Conservation (phyloP, 1,284 basidiomycete genomes). For the Stereum hirsutum region DNA sequence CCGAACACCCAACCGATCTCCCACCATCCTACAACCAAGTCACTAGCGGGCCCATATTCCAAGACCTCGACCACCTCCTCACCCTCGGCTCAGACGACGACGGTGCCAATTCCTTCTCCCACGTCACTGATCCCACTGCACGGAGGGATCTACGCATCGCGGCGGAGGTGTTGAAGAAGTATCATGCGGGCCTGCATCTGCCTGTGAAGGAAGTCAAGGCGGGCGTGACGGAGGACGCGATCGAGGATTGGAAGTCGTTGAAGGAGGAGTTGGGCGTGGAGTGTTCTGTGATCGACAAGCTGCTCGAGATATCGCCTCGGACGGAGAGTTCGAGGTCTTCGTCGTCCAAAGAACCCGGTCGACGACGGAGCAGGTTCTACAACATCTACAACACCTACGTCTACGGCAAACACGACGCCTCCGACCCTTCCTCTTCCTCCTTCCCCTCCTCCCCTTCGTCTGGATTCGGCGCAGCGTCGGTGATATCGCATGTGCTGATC, state of each 20-base stretch:
- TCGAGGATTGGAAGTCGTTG: constrained; percentile 65
- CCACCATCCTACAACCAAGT: constrained; percentile 65
- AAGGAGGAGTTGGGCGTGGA: constrained; percentile 72
- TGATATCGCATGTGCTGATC: constrained; percentile 35
- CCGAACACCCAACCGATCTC: constrained; percentile 33
- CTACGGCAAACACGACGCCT: constrained; percentile 26
- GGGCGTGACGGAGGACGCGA: constrained; percentile 50
- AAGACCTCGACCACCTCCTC: constrained; percentile 34
- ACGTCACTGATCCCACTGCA: constrained; percentile 10
- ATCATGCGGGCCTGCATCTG: constrained; percentile 51
- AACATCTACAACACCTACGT: constrained; percentile 81
- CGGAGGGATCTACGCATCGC: constrained; percentile 38
- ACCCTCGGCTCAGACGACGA: constrained; percentile 7
- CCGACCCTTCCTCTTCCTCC: constrained; percentile 1
- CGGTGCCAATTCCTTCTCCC: constrained; percentile 10
- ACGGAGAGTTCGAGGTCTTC: constrained; percentile 25
- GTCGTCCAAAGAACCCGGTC: no score
- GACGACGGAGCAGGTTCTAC: constrained; percentile 50
- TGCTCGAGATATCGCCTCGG: constrained; percentile 44
- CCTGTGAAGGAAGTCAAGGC: constrained; percentile 36
- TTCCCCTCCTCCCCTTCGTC: no score
- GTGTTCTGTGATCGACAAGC: constrained; percentile 68
- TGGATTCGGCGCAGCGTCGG: constrained; percentile 15
- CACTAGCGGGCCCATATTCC: constrained; percentile 17
- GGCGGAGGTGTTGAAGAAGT: constrained; percentile 53